Percentiles rank a stretch among this genome's conserved stretches.
Conservation (phyloP, 495 filamentous ascomycete species). For the Aspergillus avenaceus region DNA sequence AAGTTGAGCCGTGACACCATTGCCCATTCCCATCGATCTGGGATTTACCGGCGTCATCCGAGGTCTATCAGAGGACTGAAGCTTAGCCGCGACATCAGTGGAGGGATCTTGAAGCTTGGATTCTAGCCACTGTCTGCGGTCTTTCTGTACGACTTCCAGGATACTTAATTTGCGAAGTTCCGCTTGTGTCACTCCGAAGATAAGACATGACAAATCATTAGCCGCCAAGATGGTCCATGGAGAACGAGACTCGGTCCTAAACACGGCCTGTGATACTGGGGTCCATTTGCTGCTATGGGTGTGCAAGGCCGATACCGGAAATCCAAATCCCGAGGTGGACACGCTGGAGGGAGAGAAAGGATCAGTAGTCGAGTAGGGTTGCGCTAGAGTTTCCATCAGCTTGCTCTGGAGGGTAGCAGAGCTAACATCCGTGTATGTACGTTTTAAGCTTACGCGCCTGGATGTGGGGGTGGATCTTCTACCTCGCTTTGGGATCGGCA, state of each 20-base stretch:
- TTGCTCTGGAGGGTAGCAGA: slow-evolving; percentile 69
- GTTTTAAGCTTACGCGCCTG: slow-evolving; percentile 70
- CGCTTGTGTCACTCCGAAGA: slow-evolving; percentile 91
- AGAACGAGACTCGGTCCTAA: slow-evolving; percentile 80
- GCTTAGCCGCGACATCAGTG: slow-evolving; percentile 41
- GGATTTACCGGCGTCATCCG: slow-evolving; percentile 37
- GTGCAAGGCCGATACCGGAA: slow-evolving; percentile 55
- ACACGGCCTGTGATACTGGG: slow-evolving; percentile 91
- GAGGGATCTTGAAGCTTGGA: slow-evolving; percentile 67
- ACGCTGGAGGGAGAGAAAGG: slow-evolving; percentile 40
- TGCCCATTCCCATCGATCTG: slow-evolving; percentile 59
- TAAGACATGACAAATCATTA: slow-evolving; percentile 93
- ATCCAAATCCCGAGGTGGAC: slow-evolving; percentile 30
- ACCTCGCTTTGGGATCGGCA: slow-evolving; percentile 28
- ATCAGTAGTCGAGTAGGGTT: slow-evolving; percentile 65
- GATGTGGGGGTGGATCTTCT: slow-evolving; percentile 40
- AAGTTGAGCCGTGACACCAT: slow-evolving; percentile 79
- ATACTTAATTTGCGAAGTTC: slow-evolving; percentile 95
- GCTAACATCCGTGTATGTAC: slow-evolving; percentile 81
- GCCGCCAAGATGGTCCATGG: slow-evolving; percentile 96
- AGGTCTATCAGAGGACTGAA: slow-evolving; percentile 32
- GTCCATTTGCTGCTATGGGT: slow-evolving; percentile 87
- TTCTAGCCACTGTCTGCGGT: slow-evolving; percentile 85
- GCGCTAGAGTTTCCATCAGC: slow-evolving; percentile 83
- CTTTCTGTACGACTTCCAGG: slow-evolving; percentile 85